Conservation (phyloP, 495 filamentous ascomycete species). For the Friedmanniomyces endolithicus region DNA sequence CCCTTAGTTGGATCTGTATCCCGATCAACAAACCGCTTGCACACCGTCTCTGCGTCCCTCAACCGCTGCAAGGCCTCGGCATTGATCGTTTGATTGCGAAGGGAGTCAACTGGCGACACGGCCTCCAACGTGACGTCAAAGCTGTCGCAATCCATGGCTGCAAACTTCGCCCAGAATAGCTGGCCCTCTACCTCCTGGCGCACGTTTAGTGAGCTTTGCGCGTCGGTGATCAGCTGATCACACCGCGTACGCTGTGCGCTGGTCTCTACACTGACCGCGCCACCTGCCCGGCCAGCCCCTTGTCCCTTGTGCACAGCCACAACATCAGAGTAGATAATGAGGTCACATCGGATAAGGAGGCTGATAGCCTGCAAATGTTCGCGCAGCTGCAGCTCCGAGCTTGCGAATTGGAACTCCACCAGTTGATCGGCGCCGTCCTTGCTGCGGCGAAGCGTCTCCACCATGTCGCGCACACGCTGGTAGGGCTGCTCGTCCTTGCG, state of each 20-base stretch:
- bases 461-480: constrained; percentile 42
- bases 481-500: constrained; percentile 49
- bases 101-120: background rate
- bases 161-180: constrained; percentile 31
- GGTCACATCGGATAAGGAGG: constrained; percentile 44
- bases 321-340: constrained; percentile 45
- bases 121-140: background rate
- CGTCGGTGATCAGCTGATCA: constrained; percentile 22
- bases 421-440: constrained; percentile 10
- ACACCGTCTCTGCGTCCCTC: constrained; percentile 24
- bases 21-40: constrained; percentile 5
- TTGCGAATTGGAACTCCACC: constrained; percentile 34
- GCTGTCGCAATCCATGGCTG: constrained; percentile 27
- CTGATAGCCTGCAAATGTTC: constrained; percentile 37
- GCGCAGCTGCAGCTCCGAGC: constrained; percentile 36
- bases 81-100: constrained; percentile 8
- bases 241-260: constrained; percentile 15
- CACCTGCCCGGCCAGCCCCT: constrained; percentile 2
- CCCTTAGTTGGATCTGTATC: background rate
- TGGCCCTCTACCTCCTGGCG: constrained; percentile 31
- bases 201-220: constrained; percentile 17
- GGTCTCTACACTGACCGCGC: constrained; percentile 16
- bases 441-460: constrained; percentile 37
- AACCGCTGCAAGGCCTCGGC: constrained; percentile 17
- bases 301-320: constrained; percentile 26